Base-by-base conservation (phyloP, 2,329 filamentous ascomycete species). In the Aspergillus sp. region DNA sequence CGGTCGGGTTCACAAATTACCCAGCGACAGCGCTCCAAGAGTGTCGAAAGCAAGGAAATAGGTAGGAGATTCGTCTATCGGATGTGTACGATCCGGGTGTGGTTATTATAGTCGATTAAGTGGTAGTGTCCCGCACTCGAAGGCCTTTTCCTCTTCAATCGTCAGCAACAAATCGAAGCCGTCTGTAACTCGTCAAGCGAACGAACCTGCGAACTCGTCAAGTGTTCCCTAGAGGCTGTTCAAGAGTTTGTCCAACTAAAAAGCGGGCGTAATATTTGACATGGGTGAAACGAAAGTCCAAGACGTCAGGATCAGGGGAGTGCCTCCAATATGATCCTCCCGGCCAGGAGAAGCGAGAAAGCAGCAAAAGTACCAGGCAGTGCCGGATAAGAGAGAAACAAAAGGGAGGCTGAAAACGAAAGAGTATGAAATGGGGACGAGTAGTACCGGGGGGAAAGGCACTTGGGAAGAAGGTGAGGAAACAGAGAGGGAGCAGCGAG, bases 331-430 rank as follows among this genome's bases (percentile, higher is more conserved):
- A 62, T 60, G 24, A 15, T 59, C 61, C 42, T 57, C 58, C 41
- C 45, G 48, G 55, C 17, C 46, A 53, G 56, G 47, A 39, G 65
- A 58, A 51, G 67, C 57, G 57, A 68, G 65, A 22, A 61, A 59
- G 40, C 63, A 66, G 56, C 46, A 40, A 51, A 51, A 48, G 47
- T 34, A 19, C 45, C 51, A 46, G 51, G 42, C 44, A 49, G 45
- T 44, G 48, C 51, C 40, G 42, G 44, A 17, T 11, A 13, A 13
- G 27, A 37, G 34, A 37, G 27, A 30, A 30, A 17, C 41, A 40
- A 46, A 48, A 13, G 37, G 30, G 37, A 40, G 56, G 48, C 39
- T 39, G 33, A 54, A 54, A 37, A 40, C 54, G 51, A 54, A 54
- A 34, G 50, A 44, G 51, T 54, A 47, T 9, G 17, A 22, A 19